Conservation (phyloP, 176 grass and related monocot species). For the Eragrostis nindensis region DNA sequence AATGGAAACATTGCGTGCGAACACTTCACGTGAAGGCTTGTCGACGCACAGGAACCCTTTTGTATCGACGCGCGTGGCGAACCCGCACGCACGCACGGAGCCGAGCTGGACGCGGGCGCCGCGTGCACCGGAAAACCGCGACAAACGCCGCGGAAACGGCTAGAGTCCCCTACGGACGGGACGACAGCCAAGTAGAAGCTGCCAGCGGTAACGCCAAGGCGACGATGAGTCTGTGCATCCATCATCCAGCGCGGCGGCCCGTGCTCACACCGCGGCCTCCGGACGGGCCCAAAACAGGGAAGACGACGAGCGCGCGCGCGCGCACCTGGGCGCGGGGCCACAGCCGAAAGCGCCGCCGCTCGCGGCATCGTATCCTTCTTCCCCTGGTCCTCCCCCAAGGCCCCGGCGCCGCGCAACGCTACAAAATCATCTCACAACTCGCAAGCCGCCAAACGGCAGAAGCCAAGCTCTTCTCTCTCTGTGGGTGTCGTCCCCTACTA, state of each 20-base stretch:
- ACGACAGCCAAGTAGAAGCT: neutral
- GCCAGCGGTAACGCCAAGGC: neutral
- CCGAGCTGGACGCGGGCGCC: constrained; percentile 24
- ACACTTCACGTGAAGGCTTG: neutral
- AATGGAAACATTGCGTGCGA: too few species aligned
- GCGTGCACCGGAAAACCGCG: neutral
- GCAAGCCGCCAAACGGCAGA: constrained; percentile 20
- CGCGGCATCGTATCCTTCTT: neutral
- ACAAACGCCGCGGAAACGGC: neutral
- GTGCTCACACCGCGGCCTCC: too few species aligned
- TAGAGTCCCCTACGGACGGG: neutral
- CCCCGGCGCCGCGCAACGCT: neutral
- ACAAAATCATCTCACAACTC: neutral
- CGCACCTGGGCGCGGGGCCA: constrained; percentile 19
- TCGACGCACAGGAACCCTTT: neutral
- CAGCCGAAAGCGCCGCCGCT: constrained; percentile 4
- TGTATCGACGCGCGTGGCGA: neutral
- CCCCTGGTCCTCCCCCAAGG: neutral
- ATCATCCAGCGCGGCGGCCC: neutral
- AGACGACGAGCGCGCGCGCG: constrained; percentile 7
- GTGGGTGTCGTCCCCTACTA: too few species aligned
- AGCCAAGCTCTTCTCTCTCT: neutral
- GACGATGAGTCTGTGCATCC: neutral
- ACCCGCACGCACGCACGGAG: neutral
- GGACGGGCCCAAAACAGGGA: neutral